A percentile compares a stretch with the other conserved stretches of the same genome.
These are phyloP conservation scores for Phascolomyces articulosus DNA, from an alignment of 371 early-diverging fungal species.

Conservation along the genomic window DNA sequence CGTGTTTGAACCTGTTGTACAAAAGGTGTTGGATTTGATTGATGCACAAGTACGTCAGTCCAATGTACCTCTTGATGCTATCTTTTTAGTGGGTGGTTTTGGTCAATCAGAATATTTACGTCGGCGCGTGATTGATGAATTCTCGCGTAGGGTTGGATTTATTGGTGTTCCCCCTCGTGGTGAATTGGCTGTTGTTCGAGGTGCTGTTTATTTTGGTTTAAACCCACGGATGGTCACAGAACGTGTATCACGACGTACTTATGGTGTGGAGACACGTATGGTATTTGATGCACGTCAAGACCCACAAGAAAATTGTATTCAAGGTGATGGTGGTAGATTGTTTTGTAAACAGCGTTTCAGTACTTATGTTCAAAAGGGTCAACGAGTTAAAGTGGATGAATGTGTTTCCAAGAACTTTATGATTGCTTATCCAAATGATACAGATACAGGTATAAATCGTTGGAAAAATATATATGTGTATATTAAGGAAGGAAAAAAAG, in stretches of 20 bases:
- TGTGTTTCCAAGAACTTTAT: slow-evolving; percentile 68
- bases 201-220: slow-evolving; percentile 61
- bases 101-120: slow-evolving; percentile 62
- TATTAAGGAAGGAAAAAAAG: slow-evolving; percentile 16
- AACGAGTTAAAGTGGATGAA: slow-evolving; percentile 60
- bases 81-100: slow-evolving; percentile 66
- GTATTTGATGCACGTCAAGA: slow-evolving; percentile 59
- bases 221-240: slow-evolving; percentile 60
- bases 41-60: slow-evolving; percentile 58
- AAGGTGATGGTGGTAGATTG: slow-evolving; percentile 47
- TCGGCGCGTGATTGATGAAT: slow-evolving; percentile 48
- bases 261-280: slow-evolving; percentile 68
- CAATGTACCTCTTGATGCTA: slow-evolving; percentile 44
- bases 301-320: slow-evolving; percentile 62
- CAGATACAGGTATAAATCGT: slow-evolving; percentile 48
- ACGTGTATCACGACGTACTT: slow-evolving; percentile 64
- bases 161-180: slow-evolving; percentile 61
- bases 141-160: slow-evolving; percentile 50
- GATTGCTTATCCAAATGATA: slow-evolving; percentile 58
- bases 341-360: slow-evolving; percentile 64
- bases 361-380: slow-evolving; percentile 63
- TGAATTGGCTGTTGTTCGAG: slow-evolving; percentile 53
- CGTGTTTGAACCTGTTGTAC: slow-evolving; percentile 37
- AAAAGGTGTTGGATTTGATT: slow-evolving; percentile 54
- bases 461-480: slow-evolving; percentile 17